These are phyloP conservation scores for Sporothrix pallida DNA, from an alignment of 2,329 filamentous ascomycete genomes.

Conservation along the genomic window DNA sequence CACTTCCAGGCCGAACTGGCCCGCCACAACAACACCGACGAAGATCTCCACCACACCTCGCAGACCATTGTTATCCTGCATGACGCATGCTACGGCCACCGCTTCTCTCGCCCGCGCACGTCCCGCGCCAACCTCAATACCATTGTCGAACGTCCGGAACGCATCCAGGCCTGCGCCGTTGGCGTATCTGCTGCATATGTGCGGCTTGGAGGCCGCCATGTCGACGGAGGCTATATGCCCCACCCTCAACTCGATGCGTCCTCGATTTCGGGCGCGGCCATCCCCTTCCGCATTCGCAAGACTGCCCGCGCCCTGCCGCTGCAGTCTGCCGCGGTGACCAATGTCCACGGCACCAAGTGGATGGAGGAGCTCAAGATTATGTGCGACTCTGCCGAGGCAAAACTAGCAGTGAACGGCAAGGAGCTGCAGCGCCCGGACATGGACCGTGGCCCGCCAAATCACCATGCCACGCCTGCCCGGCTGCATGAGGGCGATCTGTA, in stretches of 20 bases:
- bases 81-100: slow-evolving; percentile 93
- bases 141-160: slow-evolving; percentile 92
- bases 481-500: slow-evolving; percentile 92
- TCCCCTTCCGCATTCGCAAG: slow-evolving; percentile 85
- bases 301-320: slow-evolving; percentile 75
- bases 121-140: slow-evolving; percentile 72
- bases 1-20: slow-evolving; percentile 74
- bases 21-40: slow-evolving; percentile 37
- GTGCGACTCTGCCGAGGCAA: slow-evolving; percentile 80
- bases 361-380: slow-evolving; percentile 89
- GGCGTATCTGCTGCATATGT: slow-evolving; percentile 89
- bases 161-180: slow-evolving; percentile 81
- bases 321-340: slow-evolving; percentile 77
- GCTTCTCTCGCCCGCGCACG: slow-evolving; percentile 82
- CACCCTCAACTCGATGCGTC: slow-evolving; percentile 64
- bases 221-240: slow-evolving; percentile 70
- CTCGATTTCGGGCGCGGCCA: slow-evolving; percentile 60
- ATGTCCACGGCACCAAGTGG: slow-evolving; percentile 90
- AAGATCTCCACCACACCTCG: slow-evolving; percentile 38
- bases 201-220: slow-evolving; percentile 80
- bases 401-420: slow-evolving; percentile 76
- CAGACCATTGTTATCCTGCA: slow-evolving; percentile 82
- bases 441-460: slow-evolving; percentile 54
- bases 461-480: slow-evolving; percentile 52
- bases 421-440: slow-evolving; percentile 76